Conservation (phyloP, 2,329 filamentous ascomycete genomes). For the Colletotrichum sp. region DNA sequence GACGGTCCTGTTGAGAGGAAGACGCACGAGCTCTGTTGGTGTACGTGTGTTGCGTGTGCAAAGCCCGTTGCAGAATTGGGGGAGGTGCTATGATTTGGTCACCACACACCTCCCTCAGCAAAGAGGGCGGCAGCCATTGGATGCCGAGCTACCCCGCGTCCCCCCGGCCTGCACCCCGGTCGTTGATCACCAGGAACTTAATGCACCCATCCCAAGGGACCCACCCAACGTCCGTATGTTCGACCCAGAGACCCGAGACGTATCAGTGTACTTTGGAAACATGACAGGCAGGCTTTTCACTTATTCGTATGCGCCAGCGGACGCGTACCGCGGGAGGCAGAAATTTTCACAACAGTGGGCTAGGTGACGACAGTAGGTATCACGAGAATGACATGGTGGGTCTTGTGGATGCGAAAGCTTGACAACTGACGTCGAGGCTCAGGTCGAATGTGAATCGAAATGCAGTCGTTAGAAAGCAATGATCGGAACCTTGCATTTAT, state of each 20-base stretch:
- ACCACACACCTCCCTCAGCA: not conserved
- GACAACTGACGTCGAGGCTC: not conserved
- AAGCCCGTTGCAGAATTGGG: constrained; percentile 7
- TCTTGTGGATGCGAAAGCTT: not conserved
- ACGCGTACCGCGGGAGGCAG: not conserved
- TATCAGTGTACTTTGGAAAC: not conserved
- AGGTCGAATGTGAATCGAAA: not conserved
- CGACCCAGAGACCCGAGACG: not conserved
- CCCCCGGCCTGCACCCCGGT: constrained; percentile 7
- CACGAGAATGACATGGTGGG: not conserved
- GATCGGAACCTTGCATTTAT: not conserved
- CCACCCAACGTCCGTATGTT: not conserved
- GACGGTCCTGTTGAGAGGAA: not conserved
- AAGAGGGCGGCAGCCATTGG: not conserved
- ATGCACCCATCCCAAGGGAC: not conserved
- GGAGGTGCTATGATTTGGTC: not conserved
- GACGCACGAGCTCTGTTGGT: not conserved
- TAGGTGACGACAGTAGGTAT: not conserved
- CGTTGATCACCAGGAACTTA: not conserved
- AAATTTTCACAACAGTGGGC: not conserved
- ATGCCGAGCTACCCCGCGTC: constrained; percentile 17
- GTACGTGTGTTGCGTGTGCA: not conserved
- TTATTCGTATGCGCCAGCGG: not conserved
- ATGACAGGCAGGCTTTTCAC: not conserved
- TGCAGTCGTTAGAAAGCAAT: not conserved